A percentile compares a stretch with the other conserved stretches of the same genome.
Conservation (phyloP, 2,329 filamentous ascomycete genomes). For the Xylariaceae sp. region DNA sequence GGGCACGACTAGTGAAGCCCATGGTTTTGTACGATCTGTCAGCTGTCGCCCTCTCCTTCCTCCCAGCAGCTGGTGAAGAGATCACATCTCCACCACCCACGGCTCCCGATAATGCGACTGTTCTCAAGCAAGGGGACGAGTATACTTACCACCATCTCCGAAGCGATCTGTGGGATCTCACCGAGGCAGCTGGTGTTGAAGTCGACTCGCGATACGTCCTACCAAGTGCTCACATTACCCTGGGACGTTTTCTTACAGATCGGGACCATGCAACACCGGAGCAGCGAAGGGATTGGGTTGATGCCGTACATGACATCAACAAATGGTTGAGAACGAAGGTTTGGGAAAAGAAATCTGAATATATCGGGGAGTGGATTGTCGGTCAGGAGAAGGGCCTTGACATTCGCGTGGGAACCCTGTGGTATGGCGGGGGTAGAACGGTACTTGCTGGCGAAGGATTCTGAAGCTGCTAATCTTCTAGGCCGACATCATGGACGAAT, state of each 20-base stretch:
- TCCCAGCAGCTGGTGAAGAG: conserved; percentile 67
- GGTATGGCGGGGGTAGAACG: conserved; percentile 80
- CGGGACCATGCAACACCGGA: conserved; percentile 56
- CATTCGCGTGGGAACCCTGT: conserved; percentile 67
- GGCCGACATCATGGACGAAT: background rate
- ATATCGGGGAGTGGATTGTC: conserved; percentile 73
- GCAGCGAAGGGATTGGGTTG: conserved; percentile 60
- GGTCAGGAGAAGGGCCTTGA: conserved; percentile 80
- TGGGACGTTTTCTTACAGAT: conserved; percentile 71
- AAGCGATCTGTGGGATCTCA: conserved; percentile 64
- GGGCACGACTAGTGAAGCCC: conserved; percentile 73
- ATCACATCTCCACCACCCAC: conserved; percentile 37
- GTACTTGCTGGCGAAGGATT: conserved; percentile 60
- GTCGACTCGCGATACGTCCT: conserved; percentile 80
- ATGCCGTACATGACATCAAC: conserved; percentile 71
- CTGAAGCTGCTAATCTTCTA: conserved; percentile 28
- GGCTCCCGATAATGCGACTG: conserved; percentile 33
- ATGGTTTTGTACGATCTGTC: conserved; percentile 78
- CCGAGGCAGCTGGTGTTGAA: conserved; percentile 56
- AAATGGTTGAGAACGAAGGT: conserved; percentile 63
- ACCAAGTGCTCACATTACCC: conserved; percentile 82
- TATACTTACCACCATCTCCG: conserved; percentile 92
- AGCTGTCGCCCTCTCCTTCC: conserved; percentile 79
- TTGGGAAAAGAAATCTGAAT: conserved; percentile 53
- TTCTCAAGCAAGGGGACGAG: conserved; percentile 48